phyloP scores from a whole-genome alignment of 73 alveolate genomes.

The Uronychia setigera region DNA sequence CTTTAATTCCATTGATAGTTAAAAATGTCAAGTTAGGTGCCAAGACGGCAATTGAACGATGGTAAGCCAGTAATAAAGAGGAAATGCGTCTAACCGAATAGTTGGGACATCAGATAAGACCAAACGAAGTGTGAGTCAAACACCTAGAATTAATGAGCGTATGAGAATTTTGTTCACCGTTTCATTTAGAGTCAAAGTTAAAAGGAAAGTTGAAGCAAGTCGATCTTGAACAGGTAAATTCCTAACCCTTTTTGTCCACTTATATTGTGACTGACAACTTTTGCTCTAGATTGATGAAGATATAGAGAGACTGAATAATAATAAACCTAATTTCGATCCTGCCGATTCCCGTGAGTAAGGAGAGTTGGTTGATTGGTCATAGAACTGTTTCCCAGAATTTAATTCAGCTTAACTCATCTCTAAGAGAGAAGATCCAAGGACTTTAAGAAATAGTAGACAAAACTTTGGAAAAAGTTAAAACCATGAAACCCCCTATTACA shows the following conservation, averaged over 20 bases:
- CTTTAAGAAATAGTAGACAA: background rate
- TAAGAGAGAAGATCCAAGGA: background rate
- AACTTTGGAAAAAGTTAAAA: constrained; percentile 3
- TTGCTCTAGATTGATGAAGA: constrained; percentile 10
- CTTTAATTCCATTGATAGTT: no score
- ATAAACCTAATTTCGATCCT: constrained; percentile 1
- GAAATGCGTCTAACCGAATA: no score
- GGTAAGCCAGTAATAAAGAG: no score
- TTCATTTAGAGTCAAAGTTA: background rate
- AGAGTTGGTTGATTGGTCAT: background rate
- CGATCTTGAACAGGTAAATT: background rate
- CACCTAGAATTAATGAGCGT: background rate
- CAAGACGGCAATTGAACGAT: no score
- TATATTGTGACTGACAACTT: background rate
- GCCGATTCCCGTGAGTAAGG: background rate
- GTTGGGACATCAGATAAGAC: no score
- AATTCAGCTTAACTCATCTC: background rate
- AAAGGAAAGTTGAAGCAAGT: background rate
- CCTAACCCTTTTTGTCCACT: no score
- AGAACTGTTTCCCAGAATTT: background rate
- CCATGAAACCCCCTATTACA: background rate
- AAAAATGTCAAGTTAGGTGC: no score
- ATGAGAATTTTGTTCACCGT: background rate
- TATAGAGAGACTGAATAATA: background rate
- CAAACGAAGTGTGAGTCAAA: background rate